These are phyloP conservation scores for Galeopsis tetrahit DNA, from an alignment of 257 asterid species.

Conservation along the genomic window DNA sequence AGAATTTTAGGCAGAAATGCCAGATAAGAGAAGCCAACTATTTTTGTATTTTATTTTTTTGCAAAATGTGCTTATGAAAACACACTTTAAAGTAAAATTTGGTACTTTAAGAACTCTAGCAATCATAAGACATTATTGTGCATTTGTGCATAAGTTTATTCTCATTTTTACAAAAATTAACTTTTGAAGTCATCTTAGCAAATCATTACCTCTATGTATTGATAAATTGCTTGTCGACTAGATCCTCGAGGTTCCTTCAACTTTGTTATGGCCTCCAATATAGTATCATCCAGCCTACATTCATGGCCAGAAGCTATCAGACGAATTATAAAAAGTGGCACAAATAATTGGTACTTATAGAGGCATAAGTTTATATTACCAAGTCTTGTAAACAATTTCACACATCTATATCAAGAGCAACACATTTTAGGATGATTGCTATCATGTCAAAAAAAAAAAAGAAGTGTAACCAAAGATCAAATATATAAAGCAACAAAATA, in stretches of 20 bases:
- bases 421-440: neutral
- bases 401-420: neutral
- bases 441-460: slow-evolving; percentile 11
- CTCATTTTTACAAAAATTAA: slow-evolving; percentile 15
- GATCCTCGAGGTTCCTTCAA: slow-evolving; percentile 97
- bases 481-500: neutral
- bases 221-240: slow-evolving; percentile 61
- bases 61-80: neutral
- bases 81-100: neutral
- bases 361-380: slow-evolving; percentile 1
- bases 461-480: slow-evolving; percentile 8
- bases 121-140: neutral
- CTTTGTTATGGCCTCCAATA: slow-evolving; percentile 82
- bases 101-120: slow-evolving; percentile 4
- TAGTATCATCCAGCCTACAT: slow-evolving; percentile 72
- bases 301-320: slow-evolving; percentile 33
- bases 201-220: slow-evolving; percentile 74
- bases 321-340: slow-evolving; percentile 20
- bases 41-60: neutral
- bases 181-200: neutral
- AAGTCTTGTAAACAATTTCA: slow-evolving; percentile 3
- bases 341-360: slow-evolving; percentile 10
- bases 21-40: neutral
- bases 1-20: neutral
- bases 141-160: neutral